Percentiles rank a stretch among this genome's conserved stretches.
Evolutionary conservation across 441 rosid species (phyloP).

Genomic region (Populus hybrid): DNA sequence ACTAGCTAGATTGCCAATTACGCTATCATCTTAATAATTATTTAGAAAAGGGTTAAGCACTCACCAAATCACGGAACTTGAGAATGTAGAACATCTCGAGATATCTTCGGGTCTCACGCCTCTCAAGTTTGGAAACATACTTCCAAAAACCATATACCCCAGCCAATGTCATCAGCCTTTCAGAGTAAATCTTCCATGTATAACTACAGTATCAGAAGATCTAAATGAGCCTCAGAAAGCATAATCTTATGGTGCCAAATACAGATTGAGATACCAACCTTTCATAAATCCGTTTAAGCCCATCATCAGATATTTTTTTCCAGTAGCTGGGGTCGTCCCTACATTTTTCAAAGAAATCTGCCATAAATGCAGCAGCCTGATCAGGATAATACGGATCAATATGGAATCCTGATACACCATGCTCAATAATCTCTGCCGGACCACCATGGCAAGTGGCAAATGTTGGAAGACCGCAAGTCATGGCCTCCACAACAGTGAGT

Average conservation of each 20-base stretch:
- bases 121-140: constrained; percentile 50
- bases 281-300: constrained; percentile 74
- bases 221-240: constrained; percentile 3
- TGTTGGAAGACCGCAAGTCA: constrained; percentile 95
- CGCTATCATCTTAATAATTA: not conserved
- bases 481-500: constrained; percentile 91
- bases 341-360: constrained; percentile 24
- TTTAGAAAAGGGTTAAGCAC: constrained; percentile 7
- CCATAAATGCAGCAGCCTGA: too few species aligned
- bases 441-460: constrained; percentile 95
- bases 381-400: constrained; percentile 21
- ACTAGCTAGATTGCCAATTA: not conserved
- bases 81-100: constrained; percentile 98
- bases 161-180: constrained; percentile 85
- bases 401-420: constrained; percentile 87
- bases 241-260: not conserved
- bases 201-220: constrained; percentile 42
- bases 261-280: constrained; percentile 35
- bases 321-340: constrained; percentile 73
- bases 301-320: constrained; percentile 62
- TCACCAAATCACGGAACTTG: constrained; percentile 81
- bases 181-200: constrained; percentile 94
- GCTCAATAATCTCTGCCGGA: constrained; percentile 88
- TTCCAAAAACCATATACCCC: constrained; percentile 97
- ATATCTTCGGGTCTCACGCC: constrained; percentile 71